Percentiles rank a stretch among this genome's conserved stretches.
These are phyloP conservation scores for Aspergillus arachidicola DNA, from an alignment of 2,329 filamentous ascomycete species.

Conservation along the genomic window DNA sequence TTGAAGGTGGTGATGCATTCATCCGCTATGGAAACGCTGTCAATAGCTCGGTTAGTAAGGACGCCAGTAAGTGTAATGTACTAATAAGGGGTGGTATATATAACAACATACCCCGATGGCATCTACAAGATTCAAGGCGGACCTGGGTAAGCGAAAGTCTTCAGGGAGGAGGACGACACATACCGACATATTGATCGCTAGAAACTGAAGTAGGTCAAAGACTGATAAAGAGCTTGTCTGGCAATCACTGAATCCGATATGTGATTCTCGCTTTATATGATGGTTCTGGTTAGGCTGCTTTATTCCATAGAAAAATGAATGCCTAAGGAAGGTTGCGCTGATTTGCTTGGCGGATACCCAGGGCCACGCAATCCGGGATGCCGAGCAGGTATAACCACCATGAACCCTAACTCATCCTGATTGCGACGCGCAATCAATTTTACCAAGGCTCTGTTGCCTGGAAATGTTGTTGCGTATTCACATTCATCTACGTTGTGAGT, in stretches of 20 bases:
- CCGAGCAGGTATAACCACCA: background rate
- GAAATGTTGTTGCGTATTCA: background rate
- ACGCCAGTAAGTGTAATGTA: background rate
- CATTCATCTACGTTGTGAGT: background rate
- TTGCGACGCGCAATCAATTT: background rate
- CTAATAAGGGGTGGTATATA: background rate
- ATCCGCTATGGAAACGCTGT: conserved; percentile 7
- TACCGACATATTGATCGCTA: background rate
- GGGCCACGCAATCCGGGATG: background rate
- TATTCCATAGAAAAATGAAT: background rate
- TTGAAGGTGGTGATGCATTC: conserved; percentile 39
- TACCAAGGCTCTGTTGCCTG: background rate
- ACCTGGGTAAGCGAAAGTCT: background rate
- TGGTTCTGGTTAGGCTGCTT: background rate
- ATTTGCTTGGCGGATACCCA: background rate
- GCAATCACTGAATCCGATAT: background rate
- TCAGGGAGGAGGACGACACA: background rate
- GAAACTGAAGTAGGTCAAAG: background rate
- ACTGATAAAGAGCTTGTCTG: background rate
- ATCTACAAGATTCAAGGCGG: background rate
- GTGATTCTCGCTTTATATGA: background rate
- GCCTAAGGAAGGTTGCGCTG: background rate
- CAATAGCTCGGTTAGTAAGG: background rate
- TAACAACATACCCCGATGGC: conserved; percentile 2
- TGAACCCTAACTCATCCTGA: background rate